Evolutionary conservation across 306 rosid species (phyloP).

Genomic region (Phaseolus lunatus): DNA sequence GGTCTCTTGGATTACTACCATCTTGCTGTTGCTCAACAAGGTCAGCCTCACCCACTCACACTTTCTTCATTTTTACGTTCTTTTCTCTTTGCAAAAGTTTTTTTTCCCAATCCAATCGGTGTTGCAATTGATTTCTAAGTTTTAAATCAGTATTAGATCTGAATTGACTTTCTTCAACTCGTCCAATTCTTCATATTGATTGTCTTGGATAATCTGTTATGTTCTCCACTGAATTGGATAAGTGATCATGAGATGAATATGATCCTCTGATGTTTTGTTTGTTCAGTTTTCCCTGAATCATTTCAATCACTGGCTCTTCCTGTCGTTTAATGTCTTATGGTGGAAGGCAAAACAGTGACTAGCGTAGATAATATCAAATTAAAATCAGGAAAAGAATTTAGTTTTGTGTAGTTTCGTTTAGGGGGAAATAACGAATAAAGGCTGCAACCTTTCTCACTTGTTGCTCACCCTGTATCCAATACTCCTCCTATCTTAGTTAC

Average conservation of each 20-base stretch:
- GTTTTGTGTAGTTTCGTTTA: background rate
- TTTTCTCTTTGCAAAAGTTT: background rate
- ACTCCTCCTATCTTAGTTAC: background rate
- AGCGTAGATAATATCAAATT: conserved; percentile 9
- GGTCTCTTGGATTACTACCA: conserved; percentile 64
- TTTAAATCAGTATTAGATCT: conserved; percentile 11
- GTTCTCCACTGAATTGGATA: conserved; percentile 19
- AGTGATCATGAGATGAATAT: conserved; percentile 12
- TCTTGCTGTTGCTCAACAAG: conserved; percentile 68
- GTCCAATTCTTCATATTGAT: background rate
- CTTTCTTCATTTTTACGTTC: background rate
- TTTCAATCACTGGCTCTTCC: background rate
- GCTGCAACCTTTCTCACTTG: conserved; percentile 12
- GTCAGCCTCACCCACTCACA: conserved; percentile 42
- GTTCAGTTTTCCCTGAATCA: conserved; percentile 2
- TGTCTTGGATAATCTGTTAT: background rate
- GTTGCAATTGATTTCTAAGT: background rate
- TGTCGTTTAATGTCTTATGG: conserved; percentile 4
- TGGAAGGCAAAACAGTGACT: background rate
- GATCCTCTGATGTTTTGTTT: background rate
- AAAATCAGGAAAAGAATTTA: background rate
- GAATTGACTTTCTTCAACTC: conserved; percentile 40
- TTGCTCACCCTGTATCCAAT: conserved; percentile 1
- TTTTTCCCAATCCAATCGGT: background rate
- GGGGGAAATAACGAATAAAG: background rate